phyloP scores from a whole-genome alignment of 1,139 yeast genomes.

The Geotrichum histeridarum region DNA sequence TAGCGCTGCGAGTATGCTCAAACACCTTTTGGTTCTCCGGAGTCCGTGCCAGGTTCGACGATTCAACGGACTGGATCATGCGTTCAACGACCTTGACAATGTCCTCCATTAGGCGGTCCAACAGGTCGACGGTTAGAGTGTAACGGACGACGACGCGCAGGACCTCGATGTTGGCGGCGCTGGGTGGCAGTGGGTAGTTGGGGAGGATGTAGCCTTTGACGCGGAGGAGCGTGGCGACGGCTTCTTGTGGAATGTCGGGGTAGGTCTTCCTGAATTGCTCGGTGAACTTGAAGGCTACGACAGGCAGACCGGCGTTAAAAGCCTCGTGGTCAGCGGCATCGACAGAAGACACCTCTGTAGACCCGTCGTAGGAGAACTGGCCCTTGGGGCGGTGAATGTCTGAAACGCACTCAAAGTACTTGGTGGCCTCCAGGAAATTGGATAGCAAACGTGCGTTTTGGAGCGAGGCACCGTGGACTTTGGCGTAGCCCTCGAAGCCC shows the following conservation, averaged over 20 bases:
- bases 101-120: constrained; percentile 68
- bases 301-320: constrained; percentile 78
- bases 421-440: constrained; percentile 57
- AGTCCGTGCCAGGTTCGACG: constrained; percentile 9
- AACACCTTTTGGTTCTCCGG: not conserved
- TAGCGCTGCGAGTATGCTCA: constrained; percentile 6
- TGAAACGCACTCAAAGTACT: constrained; percentile 68
- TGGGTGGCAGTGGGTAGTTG: constrained; percentile 77
- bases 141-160: constrained; percentile 80
- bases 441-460: constrained; percentile 68
- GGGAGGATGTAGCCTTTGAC: constrained; percentile 85
- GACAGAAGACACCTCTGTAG: constrained; percentile 19
- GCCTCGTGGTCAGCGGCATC: constrained; percentile 31
- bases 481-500: constrained; percentile 66
- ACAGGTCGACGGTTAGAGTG: constrained; percentile 63
- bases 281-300: constrained; percentile 77
- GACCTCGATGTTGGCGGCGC: constrained; percentile 52
- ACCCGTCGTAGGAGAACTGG: constrained; percentile 20
- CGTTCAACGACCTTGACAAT: constrained; percentile 53
- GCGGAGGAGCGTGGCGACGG: constrained; percentile 67
- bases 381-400: constrained; percentile 63
- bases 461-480: constrained; percentile 58
- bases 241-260: constrained; percentile 82
- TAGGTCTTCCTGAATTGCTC: constrained; percentile 51
- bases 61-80: constrained; percentile 44